These are phyloP conservation scores for Leccinum pachyderme DNA, from an alignment of 1,284 basidiomycete genomes.

Conservation along the genomic window DNA sequence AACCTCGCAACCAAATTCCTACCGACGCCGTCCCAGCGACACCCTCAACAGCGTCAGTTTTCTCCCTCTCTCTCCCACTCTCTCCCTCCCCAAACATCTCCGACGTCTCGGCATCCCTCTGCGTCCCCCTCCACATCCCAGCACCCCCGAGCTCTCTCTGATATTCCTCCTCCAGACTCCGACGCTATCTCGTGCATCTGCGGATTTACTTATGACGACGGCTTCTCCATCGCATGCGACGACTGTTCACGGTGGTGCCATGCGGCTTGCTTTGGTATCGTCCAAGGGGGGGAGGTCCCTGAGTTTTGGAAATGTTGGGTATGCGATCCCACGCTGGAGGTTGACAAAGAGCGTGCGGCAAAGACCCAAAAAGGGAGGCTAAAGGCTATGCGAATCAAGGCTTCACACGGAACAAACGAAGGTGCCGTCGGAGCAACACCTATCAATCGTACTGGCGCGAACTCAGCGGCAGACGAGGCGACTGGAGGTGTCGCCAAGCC, in stretches of 20 bases:
- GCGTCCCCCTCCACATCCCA: slow-evolving; percentile 26
- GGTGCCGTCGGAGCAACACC: slow-evolving; percentile 4
- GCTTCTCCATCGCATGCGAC: slow-evolving; percentile 92
- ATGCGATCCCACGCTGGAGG: slow-evolving; percentile 47
- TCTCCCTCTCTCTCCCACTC: slow-evolving; percentile 17
- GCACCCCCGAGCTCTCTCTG: slow-evolving; percentile 15
- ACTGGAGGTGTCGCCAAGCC: slow-evolving; percentile 18
- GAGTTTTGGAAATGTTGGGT: slow-evolving; percentile 71
- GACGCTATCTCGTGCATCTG: slow-evolving; percentile 73
- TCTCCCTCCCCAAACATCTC: slow-evolving; percentile 17
- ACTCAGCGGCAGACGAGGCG: slow-evolving; percentile 16
- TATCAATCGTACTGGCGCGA: slow-evolving; percentile 17
- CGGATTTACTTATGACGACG: slow-evolving; percentile 76
- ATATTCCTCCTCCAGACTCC: slow-evolving; percentile 34
- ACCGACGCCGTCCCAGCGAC: slow-evolving; percentile 14
- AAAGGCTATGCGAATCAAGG: slow-evolving; percentile 28
- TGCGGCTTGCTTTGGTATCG: slow-evolving; percentile 81
- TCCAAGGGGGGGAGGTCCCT: slow-evolving; percentile 63
- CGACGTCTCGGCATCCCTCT: slow-evolving; percentile 13
- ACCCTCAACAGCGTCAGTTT: slow-evolving; percentile 21
- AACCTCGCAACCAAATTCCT: slow-evolving; percentile 12
- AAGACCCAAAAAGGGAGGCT: slow-evolving; percentile 41
- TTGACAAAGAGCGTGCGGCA: slow-evolving; percentile 47
- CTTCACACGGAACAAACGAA: slow-evolving; percentile 27
- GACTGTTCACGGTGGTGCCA: slow-evolving; percentile 89